Base-by-base conservation (phyloP, 179 eudicot genomes). In the Drosera spatulata region DNA sequence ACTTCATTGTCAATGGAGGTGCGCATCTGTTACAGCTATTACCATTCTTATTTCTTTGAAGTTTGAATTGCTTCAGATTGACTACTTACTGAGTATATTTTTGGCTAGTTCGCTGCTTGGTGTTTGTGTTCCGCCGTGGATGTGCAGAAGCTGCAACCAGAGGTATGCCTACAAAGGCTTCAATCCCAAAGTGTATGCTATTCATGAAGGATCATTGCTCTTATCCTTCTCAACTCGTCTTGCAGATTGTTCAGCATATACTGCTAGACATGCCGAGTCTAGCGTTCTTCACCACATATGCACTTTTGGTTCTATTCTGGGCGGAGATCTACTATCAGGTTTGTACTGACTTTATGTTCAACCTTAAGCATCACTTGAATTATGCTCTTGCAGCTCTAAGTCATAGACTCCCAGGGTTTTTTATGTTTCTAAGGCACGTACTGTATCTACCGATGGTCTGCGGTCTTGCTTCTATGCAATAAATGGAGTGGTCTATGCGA, bases 261-360 rank as follows among this genome's bases (percentile, higher is more conserved):
- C 61, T 88, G 79, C 85, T 91, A 45, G 96, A 88, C 67, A 49
- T 88, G 87, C 96, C 98, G 6, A 88, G 98, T 73, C 96, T 91
- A 69, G 95, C 80, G 9, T 91, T 91, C 78, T 91, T 91, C 75
- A 85, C 96, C n/a, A 91, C 98, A 41, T 88, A 85, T 73, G 91
- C 95, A 4, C 90, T 91, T 38, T 59, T 91, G 59, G 98, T 91
- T 61, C 68, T 91, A 66, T 91, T 91, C 66, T 91, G 98, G 98
- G 98, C 98, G 59, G 98, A 91, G 68, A 91, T 91, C 61, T 91
- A 91, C 71, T 85, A 88, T 61, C 98, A 91, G 98, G 98, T 91
- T 65, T 39, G 60, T 22, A 1, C 1, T 50, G 1, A 2, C 3
- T 50, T 7, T 50, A 14, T 50, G 0, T 22, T n/a, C n/a, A n/a